Percentiles rank a stretch among this genome's conserved stretches.
Conservation (phyloP, 495 filamentous ascomycete species). For the Amniculicola lignicola region DNA sequence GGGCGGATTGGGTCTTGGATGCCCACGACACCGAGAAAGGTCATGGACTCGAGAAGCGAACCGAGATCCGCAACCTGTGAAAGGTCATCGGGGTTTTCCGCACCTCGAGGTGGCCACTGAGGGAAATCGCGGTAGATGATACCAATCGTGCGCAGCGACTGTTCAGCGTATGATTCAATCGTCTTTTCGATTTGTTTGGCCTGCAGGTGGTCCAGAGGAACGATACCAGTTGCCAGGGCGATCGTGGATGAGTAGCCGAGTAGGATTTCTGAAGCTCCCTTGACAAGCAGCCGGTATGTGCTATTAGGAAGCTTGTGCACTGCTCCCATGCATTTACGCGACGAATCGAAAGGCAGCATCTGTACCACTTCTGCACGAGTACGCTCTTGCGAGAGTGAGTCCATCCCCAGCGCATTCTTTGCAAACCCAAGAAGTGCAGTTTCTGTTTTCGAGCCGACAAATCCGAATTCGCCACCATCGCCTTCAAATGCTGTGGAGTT, state of each 20-base stretch:
- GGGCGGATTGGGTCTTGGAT: constrained; percentile 85
- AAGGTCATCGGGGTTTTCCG: constrained; percentile 54
- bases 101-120: constrained; percentile 25
- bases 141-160: constrained; percentile 27
- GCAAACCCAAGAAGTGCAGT: constrained; percentile 77
- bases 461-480: constrained; percentile 65
- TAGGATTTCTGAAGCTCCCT: constrained; percentile 28
- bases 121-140: constrained; percentile 24
- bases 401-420: constrained; percentile 72
- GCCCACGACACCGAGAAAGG: constrained; percentile 73
- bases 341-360: constrained; percentile 29
- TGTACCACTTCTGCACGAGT: constrained; percentile 59
- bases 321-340: constrained; percentile 27
- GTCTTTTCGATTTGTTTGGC: constrained; percentile 10
- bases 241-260: constrained; percentile 14
- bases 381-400: constrained; percentile 64
- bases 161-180: constrained; percentile 22
- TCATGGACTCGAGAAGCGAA: constrained; percentile 50
- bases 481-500: constrained; percentile 91
- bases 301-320: constrained; percentile 19
- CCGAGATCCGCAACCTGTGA: constrained; percentile 56
- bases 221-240: constrained; percentile 1
- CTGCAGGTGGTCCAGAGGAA: constrained; percentile 4
- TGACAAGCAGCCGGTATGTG: constrained; percentile 22
- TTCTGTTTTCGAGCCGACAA: constrained; percentile 89